Conservation (phyloP, 1,284 basidiomycete species). For the Polyporus tsugae region DNA sequence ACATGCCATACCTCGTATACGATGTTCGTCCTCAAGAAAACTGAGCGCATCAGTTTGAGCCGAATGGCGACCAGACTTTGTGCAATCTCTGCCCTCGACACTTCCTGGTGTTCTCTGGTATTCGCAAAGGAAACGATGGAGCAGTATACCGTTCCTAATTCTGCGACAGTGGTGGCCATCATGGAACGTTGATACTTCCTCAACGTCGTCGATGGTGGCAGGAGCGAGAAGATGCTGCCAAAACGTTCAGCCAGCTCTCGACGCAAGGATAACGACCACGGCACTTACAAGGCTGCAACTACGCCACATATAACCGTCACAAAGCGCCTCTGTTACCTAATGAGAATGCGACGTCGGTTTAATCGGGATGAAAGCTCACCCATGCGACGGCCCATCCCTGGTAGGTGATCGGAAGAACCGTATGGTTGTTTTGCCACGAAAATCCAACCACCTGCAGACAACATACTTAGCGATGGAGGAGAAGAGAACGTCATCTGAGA, state of each 20-base stretch:
- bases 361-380: slow-evolving; percentile 48
- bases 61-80: slow-evolving; percentile 69
- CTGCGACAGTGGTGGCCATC: slow-evolving; percentile 66
- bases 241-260: background rate
- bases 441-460: slow-evolving; percentile 71
- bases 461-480: background rate
- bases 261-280: background rate
- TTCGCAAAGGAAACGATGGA: slow-evolving; percentile 72
- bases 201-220: slow-evolving; percentile 77
- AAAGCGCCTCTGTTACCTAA: slow-evolving; percentile 58
- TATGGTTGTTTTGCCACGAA: slow-evolving; percentile 70
- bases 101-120: slow-evolving; percentile 48
- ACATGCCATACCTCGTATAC: slow-evolving; percentile 66
- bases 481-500: slow-evolving; percentile 15
- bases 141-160: slow-evolving; percentile 73
- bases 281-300: slow-evolving; percentile 65
- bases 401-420: slow-evolving; percentile 58
- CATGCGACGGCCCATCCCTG: slow-evolving; percentile 70
- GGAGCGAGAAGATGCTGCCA: slow-evolving; percentile 67
- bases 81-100: slow-evolving; percentile 60
- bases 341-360: background rate
- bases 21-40: slow-evolving; percentile 63
- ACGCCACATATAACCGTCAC: slow-evolving; percentile 70
- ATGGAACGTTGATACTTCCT: slow-evolving; percentile 71
- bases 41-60: slow-evolving; percentile 67